Conservation (phyloP, 768 basidiomycete genomes). For the Bullera alba region DNA sequence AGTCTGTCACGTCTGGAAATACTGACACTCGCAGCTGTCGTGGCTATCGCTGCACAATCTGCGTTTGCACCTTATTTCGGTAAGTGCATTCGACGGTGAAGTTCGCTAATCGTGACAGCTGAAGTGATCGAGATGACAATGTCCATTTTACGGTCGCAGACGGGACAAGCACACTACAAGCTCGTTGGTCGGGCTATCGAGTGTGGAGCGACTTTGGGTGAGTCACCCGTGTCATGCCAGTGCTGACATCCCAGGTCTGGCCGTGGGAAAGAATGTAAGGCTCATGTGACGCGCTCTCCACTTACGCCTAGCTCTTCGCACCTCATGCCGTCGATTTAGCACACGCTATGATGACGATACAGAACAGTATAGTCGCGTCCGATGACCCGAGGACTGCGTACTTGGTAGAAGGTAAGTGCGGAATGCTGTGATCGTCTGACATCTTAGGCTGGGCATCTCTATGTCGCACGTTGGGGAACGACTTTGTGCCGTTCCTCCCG, state of each 20-base stretch:
- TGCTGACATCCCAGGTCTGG: slow-evolving; percentile 56
- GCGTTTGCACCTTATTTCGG: slow-evolving; percentile 53
- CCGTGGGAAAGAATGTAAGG: slow-evolving; percentile 60
- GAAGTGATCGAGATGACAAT: slow-evolving; percentile 71
- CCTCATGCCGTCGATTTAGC: slow-evolving; percentile 66
- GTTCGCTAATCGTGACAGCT: slow-evolving; percentile 2
- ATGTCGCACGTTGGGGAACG: slow-evolving; percentile 72
- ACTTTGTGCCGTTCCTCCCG: slow-evolving; percentile 80
- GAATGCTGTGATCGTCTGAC: background rate
- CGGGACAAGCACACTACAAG: slow-evolving; percentile 60
- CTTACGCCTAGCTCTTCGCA: slow-evolving; percentile 66
- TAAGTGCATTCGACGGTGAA: slow-evolving; percentile 1
- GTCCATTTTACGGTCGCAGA: slow-evolving; percentile 66
- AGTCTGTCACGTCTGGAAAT: background rate
- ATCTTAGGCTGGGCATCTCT: slow-evolving; percentile 74
- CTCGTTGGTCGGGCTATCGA: slow-evolving; percentile 78
- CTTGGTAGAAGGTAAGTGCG: slow-evolving; percentile 1
- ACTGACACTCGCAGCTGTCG: slow-evolving; percentile 55
- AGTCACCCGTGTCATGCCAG: slow-evolving; percentile 29
- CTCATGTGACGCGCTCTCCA: background rate
- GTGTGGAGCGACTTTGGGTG: slow-evolving; percentile 78
- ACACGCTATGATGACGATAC: slow-evolving; percentile 66
- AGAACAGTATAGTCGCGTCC: slow-evolving; percentile 65
- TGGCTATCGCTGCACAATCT: slow-evolving; percentile 73
- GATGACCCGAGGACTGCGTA: slow-evolving; percentile 58